Base-by-base conservation (phyloP, 108 stramenopile species). In the Cyclotella cryptica region DNA sequence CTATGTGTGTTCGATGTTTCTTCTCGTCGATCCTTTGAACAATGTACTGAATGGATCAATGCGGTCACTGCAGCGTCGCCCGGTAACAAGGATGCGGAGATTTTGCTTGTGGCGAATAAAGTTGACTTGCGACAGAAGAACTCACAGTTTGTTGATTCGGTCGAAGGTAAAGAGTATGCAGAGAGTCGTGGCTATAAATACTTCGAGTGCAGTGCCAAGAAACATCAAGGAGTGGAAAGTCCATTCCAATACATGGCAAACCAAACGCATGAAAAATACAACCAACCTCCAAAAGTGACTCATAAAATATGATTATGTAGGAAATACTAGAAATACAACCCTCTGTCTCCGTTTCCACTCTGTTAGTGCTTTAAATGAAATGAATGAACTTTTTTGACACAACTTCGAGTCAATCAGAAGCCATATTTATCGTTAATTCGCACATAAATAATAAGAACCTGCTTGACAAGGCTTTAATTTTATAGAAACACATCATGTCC, bases 1-100 rank as follows among this genome's bases (percentile, higher is more conserved):
- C 30, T 63, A 19, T 63, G 62, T 19, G 62, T 63, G 13, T 63
- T 19, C 10, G 62, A 63, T 41, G 62, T 40, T 39, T 63, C 62
- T 13, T 63, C 62, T 14, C 30, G 62, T 12, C 29, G 10, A 63
- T 63, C 62, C 13, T 63, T 63, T 35, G 35, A 63, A 63, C 29
- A 21, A 2, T 63, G 62, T 19, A 9, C 62, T n/a, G 39, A 63
- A 63, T 63, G 62, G 62, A 63, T 63, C 29, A 26, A 63, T 39
- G 11, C 17, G 14, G 62, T 63, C 35, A 35, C 35, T n/a, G 13
- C 4, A 3, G 18, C 62, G 0, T 18, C 39, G 5, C 13, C 13
- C 4, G 3, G 28, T 12, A 39, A 6, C 29, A 63, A 63, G 18
- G 62, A 63, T 26, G 19, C 29, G n/a, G 19, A 41, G 29, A 35